A percentile compares a stretch with the other conserved stretches of the same genome.
Conservation (phyloP, 2,329 filamentous ascomycete species). For the Penicillium sp. region DNA sequence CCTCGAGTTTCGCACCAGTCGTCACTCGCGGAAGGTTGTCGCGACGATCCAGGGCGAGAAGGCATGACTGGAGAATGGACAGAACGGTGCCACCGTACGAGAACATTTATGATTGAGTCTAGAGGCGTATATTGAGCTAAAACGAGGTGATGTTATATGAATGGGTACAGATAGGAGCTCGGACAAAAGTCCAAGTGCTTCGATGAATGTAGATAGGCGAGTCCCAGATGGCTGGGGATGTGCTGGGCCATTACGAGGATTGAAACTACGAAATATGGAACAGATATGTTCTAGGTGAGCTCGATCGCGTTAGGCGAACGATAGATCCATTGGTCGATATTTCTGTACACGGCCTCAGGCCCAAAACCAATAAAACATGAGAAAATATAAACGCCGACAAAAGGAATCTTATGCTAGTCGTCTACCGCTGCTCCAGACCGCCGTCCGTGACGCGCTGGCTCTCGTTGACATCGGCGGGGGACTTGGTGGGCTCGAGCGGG, state of each 20-base stretch:
- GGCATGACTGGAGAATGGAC: conserved; percentile 32
- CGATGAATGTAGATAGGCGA: background rate
- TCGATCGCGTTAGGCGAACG: conserved; percentile 17
- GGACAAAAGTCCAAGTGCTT: background rate
- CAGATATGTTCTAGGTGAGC: background rate
- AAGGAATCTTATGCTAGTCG: conserved; percentile 33
- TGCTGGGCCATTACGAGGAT: background rate
- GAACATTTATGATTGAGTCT: conserved; percentile 20
- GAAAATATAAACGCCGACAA: conserved; percentile 42
- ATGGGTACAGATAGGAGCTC: background rate
- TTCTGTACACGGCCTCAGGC: conserved; percentile 41
- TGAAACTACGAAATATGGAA: background rate
- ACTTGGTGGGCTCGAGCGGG: conserved; percentile 69
- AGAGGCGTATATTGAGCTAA: background rate
- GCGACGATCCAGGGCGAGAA: conserved; percentile 93
- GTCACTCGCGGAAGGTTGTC: conserved; percentile 79
- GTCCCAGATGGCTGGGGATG: too few relatives aligned
- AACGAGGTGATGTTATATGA: background rate
- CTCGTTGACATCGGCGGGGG: conserved; percentile 63
- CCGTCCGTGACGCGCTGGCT: conserved; percentile 63
- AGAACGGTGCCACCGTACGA: background rate
- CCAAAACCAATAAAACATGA: conserved; percentile 32
- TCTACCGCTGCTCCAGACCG: conserved; percentile 64
- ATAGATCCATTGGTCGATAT: conserved; percentile 39
- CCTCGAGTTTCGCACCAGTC: conserved; percentile 79